Conservation (phyloP, 352 stramenopile genomes). For the Pythium phragmiticola region DNA sequence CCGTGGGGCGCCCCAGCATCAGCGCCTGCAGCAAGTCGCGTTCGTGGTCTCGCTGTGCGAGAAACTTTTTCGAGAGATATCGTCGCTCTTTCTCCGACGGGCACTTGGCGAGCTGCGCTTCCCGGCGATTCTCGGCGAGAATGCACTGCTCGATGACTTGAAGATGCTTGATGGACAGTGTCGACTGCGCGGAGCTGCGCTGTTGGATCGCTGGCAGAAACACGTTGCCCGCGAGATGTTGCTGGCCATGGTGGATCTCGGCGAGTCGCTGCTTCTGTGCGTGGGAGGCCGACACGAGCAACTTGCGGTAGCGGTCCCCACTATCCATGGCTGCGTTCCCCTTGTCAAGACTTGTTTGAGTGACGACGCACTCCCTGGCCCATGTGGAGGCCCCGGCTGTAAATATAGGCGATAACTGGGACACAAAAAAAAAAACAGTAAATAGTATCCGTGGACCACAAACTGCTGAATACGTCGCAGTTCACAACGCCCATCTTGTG, state of each 20-base stretch:
- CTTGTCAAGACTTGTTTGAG: not conserved
- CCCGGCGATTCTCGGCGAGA: constrained; percentile 62
- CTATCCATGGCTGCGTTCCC: constrained; percentile 11
- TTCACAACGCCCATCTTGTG: no score
- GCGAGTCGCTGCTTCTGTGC: constrained; percentile 43
- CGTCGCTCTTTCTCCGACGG: constrained; percentile 42
- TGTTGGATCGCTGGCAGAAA: constrained; percentile 55
- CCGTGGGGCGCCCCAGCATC: constrained; percentile 42
- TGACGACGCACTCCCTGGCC: no score
- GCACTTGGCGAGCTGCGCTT: constrained; percentile 56
- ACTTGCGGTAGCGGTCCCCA: constrained; percentile 36
- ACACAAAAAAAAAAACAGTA: not conserved
- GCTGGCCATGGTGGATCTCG: constrained; percentile 36
- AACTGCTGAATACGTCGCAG: no score
- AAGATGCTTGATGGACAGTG: constrained; percentile 49
- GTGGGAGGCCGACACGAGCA: constrained; percentile 45
- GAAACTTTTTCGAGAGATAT: constrained; percentile 58
- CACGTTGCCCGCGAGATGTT: constrained; percentile 51
- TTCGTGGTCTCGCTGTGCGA: constrained; percentile 51
- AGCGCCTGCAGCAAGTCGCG: constrained; percentile 52
- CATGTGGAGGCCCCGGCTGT: not conserved
- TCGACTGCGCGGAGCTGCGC: constrained; percentile 25
- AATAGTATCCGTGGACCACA: not conserved
- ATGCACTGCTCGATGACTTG: constrained; percentile 79
- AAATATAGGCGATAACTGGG: not conserved